Evolutionary conservation across 2,329 filamentous ascomycete genomes (phyloP), one percentile per base, ranked within the genome.

Genomic region (Nemania sp.): DNA sequence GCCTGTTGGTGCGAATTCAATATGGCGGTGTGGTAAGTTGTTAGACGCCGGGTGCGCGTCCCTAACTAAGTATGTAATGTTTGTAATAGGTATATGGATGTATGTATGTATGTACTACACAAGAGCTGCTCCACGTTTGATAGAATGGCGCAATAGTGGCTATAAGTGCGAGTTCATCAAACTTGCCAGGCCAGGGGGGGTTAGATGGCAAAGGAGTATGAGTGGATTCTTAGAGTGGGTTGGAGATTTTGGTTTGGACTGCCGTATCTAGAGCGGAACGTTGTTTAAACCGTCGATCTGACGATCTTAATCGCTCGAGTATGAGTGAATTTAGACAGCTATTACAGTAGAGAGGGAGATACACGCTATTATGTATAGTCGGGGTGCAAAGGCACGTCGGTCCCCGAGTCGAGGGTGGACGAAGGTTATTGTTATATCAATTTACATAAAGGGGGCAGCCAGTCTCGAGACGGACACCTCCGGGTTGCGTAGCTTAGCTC

Each of bases 251-350:
- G 20, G 27, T 43, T 24, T 63, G 20, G 59, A 53, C 51, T 67
- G 41, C 55, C 41, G 65, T 60, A 56, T 57, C 60, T 24, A 49
- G 61, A 45, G 56, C 51, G 55, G 56, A 55, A 35, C 49, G 69
- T 68, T 64, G 63, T 62, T 66, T 68, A 69, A 70, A 68, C 67
- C 70, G 73, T 73, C 74, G 73, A 76, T 75, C 74, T 45, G 73
- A 68, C 72, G 73, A 75, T 76, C 74, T 66, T 69, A 73, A 73
- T 73, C 64, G 72, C 55, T 69, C 63, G 58, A 51, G 13, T 51
- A 26, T 15, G 22, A 51, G 24, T 10, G 55, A 53, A n/a, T 54
- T 54, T 20, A 38, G 26, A 51, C 24, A 27, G 49, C 10, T 24
- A 24, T 20, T n/a, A 7, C 24, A 49, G 22, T 20, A 49, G 45